phyloP scores from a whole-genome alignment of 495 filamentous ascomycete species.

The Neurospora terricola region DNA sequence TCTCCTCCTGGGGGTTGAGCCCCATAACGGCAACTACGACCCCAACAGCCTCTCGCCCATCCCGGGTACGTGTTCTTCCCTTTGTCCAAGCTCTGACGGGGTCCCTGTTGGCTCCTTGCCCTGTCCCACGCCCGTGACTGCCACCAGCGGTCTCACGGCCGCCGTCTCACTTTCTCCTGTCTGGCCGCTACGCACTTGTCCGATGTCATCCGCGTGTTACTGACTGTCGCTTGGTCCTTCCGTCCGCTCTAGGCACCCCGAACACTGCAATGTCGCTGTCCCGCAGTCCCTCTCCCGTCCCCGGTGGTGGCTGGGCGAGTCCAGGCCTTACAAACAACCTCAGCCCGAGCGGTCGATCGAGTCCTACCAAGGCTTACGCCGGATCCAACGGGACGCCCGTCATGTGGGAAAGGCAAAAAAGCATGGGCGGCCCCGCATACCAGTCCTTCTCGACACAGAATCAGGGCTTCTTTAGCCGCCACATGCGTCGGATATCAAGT shows the following conservation, averaged over 20 bases:
- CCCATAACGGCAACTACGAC: slow-evolving; percentile 30
- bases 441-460: slow-evolving; percentile 76
- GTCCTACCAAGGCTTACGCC: slow-evolving; percentile 44
- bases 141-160: neutral
- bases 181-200: neutral
- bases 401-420: slow-evolving; percentile 76
- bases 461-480: slow-evolving; percentile 67
- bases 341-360: slow-evolving; percentile 55
- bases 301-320: slow-evolving; percentile 78
- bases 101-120: neutral
- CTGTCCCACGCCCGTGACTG: neutral
- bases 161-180: neutral
- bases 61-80: slow-evolving; percentile 27
- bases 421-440: slow-evolving; percentile 54
- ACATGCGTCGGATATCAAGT: slow-evolving; percentile 63
- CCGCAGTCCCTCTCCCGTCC: slow-evolving; percentile 71
- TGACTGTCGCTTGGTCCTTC: slow-evolving; percentile 8
- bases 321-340: slow-evolving; percentile 56
- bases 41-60: slow-evolving; percentile 29
- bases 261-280: slow-evolving; percentile 64
- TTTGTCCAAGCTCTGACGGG: neutral
- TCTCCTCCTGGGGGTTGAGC: slow-evolving; percentile 29
- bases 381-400: slow-evolving; percentile 46
- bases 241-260: slow-evolving; percentile 29
- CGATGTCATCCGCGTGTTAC: slow-evolving; percentile 3